phyloP scores from a whole-genome alignment of 2,329 filamentous ascomycete species.

The Neoarthrinium moseri region DNA sequence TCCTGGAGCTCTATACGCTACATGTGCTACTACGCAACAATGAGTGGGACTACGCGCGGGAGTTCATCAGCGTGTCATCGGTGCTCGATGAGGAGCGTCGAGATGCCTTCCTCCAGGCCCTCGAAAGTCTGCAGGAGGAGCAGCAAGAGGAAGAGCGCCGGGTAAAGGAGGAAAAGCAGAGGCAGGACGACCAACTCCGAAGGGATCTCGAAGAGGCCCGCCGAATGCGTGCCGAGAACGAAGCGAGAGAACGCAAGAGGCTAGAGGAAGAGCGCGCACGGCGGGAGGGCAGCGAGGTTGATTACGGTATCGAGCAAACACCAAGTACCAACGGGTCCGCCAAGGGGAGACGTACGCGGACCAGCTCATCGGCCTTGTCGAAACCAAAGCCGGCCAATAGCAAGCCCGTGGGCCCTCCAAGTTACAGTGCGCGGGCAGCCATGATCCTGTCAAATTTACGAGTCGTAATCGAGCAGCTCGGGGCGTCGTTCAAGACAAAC shows the following conservation, averaged over 20 bases:
- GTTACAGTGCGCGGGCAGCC: slow-evolving; percentile 46
- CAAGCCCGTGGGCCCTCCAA: slow-evolving; percentile 25
- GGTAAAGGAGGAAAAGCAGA: slow-evolving; percentile 58
- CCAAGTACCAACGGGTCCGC: slow-evolving; percentile 35
- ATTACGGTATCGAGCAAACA: slow-evolving; percentile 66
- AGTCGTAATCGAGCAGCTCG: slow-evolving; percentile 49
- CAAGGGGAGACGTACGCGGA: slow-evolving; percentile 27
- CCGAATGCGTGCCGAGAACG: slow-evolving; percentile 56
- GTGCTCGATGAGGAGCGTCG: slow-evolving; percentile 89
- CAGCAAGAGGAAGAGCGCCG: slow-evolving; percentile 68
- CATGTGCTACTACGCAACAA: slow-evolving; percentile 92
- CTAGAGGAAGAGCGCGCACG: slow-evolving; percentile 53
- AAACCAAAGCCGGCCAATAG: slow-evolving; percentile 21
- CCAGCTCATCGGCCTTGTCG: slow-evolving; percentile 31
- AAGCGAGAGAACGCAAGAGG: slow-evolving; percentile 51
- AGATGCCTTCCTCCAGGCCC: slow-evolving; percentile 82
- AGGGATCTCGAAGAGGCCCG: slow-evolving; percentile 57
- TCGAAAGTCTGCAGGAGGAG: slow-evolving; percentile 82
- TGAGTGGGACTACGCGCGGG: slow-evolving; percentile 92
- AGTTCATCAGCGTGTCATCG: slow-evolving; percentile 84
- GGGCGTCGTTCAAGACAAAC: slow-evolving; percentile 51
- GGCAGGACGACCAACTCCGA: slow-evolving; percentile 56
- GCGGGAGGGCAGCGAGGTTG: slow-evolving; percentile 57
- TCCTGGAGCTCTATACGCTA: slow-evolving; percentile 91
- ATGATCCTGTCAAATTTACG: slow-evolving; percentile 53